Conservation (phyloP, 306 rosid genomes). For the Medicago arabica region DNA sequence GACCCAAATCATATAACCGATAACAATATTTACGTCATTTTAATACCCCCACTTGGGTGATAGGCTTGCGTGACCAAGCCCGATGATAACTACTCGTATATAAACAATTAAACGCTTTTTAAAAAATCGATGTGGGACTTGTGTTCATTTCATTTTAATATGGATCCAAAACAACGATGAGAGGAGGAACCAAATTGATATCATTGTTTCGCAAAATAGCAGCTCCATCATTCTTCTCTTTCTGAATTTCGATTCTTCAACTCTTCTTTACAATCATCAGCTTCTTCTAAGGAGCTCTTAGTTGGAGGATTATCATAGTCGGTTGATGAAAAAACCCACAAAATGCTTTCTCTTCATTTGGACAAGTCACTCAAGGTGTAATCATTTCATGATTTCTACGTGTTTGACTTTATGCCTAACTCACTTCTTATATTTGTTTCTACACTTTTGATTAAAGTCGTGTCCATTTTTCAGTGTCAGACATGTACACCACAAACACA, state of each 20-base stretch:
- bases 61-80: too few species aligned
- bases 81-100: too few species aligned
- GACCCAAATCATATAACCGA: too few species aligned
- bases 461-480: too few species aligned
- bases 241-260: conserved; percentile 43
- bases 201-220: not conserved
- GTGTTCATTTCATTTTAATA: not conserved
- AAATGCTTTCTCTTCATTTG: conserved; percentile 76
- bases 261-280: conserved; percentile 39
- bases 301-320: conserved; percentile 93
- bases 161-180: not conserved
- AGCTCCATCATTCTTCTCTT: too few species aligned
- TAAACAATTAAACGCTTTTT: too few species aligned
- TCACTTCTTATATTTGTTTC: not conserved
- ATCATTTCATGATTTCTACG: not conserved
- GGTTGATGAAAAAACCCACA: conserved; percentile 73
- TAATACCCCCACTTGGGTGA: too few species aligned
- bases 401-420: conserved; percentile 58
- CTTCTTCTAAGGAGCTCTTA: conserved; percentile 70
- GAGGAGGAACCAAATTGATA: not conserved
- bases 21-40: too few species aligned
- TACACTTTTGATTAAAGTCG: too few species aligned
- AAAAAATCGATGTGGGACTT: too few species aligned
- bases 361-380: conserved; percentile 78
- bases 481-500: too few species aligned